Conservation (phyloP, 169 alveolate species). For the Besnoitia besnoiti region DNA sequence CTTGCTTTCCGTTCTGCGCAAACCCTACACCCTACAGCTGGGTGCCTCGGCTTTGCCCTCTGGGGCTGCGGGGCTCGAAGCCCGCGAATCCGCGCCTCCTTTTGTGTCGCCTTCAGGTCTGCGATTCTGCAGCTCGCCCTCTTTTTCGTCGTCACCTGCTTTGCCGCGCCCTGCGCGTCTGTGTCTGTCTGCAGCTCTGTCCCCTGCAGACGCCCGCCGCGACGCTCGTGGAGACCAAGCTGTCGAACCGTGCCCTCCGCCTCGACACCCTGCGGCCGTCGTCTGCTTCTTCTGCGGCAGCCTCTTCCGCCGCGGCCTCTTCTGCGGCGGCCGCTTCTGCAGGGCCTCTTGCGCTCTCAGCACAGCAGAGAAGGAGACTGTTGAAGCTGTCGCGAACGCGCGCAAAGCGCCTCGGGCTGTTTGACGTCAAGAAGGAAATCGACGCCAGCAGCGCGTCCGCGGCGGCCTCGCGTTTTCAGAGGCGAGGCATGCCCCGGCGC, state of each 20-base stretch:
- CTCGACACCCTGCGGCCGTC: conserved; percentile 48
- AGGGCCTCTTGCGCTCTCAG: neutral
- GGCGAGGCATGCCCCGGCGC: no score
- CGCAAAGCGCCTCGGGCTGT: conserved; percentile 53
- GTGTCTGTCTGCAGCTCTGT: conserved; percentile 30
- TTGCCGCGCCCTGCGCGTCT: neutral
- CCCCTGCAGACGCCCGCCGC: conserved; percentile 61
- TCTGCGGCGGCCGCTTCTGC: conserved; percentile 14
- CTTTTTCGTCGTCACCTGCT: neutral
- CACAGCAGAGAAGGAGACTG: neutral
- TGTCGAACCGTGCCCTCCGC: conserved; percentile 52
- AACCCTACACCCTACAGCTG: no score
- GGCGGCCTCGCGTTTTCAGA: no score
- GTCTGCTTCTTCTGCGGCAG: conserved; percentile 5
- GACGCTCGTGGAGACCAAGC: conserved; percentile 34
- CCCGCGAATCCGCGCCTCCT: no score
- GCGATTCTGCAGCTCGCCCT: no score
- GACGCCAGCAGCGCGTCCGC: conserved; percentile 24
- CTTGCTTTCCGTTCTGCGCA: neutral
- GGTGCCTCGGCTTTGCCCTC: neutral
- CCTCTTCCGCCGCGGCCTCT: conserved; percentile 19
- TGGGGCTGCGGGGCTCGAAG: no score
- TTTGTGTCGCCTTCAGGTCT: no score
- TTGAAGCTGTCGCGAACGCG: conserved; percentile 57
- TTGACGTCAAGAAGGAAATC: conserved; percentile 38